These are phyloP conservation scores for Alternaria alternata DNA, from an alignment of 2,329 filamentous ascomycete genomes.

Conservation along the genomic window DNA sequence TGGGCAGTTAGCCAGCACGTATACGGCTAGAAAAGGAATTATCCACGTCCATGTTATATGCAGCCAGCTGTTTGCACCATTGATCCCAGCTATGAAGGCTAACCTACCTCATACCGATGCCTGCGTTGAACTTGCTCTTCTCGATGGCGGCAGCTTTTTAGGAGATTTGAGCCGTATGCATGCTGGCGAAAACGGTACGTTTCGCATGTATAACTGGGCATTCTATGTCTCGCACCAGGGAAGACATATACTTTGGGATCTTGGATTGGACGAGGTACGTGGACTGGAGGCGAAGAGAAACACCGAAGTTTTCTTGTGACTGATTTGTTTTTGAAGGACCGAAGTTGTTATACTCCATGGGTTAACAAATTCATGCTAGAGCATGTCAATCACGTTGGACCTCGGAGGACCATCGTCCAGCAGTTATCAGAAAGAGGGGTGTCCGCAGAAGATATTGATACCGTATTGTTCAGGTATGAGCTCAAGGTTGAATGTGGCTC, in stretches of 20 bases:
- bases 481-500: not conserved
- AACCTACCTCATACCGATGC: constrained; percentile 27
- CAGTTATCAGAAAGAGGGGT: constrained; percentile 38
- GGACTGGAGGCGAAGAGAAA: not conserved
- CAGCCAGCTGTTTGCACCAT: not conserved
- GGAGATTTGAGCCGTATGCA: constrained; percentile 39
- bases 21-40: not conserved
- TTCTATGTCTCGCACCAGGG: constrained; percentile 39
- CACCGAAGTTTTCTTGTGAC: not conserved
- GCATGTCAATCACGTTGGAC: constrained; percentile 38
- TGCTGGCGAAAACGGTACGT: constrained; percentile 35
- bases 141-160: constrained; percentile 47
- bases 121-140: constrained; percentile 35
- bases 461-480: constrained; percentile 42
- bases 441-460: constrained; percentile 30
- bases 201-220: constrained; percentile 49
- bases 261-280: constrained; percentile 42
- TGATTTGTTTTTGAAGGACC: constrained; percentile 28
- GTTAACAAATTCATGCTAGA: constrained; percentile 44
- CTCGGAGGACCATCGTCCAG: constrained; percentile 35
- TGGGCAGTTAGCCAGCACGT: not conserved
- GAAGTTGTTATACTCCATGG: constrained; percentile 44
- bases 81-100: not conserved
- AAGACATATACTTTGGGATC: constrained; percentile 43
- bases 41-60: not conserved